Evolutionary conservation across 2,329 filamentous ascomycete species (phyloP), one percentile per base, ranked within the genome.

Genomic region (Rutstroemia sp.): DNA sequence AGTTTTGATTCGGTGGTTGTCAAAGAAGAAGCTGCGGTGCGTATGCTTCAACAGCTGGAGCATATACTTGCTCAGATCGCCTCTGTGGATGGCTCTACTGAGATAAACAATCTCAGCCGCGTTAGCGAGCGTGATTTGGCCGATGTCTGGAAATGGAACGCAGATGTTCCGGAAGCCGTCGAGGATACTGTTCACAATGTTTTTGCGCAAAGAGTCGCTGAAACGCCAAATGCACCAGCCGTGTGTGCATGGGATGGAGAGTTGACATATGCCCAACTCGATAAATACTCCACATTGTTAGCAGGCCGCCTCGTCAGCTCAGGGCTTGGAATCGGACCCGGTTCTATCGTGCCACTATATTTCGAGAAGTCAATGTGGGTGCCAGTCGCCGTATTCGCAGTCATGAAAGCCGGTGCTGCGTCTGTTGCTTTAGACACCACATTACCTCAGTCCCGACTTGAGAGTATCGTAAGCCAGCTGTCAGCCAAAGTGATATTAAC

Each of bases 371-470:
- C 63, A 19, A 47, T 37, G 5, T 66, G 56, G 23, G 57, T 60
- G 17, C 51, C 64, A 16, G 57, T 69, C 6, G 59, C 62, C 5
- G 63, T 66, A 60, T 48, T 69, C 5, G 61, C 54, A 30, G 59
- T 68, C 16, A 37, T 66, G 5, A 64, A 64, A 49, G 61, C 65
- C n/a, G 66, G 66, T 16, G 64, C 54, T 34, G 61, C 60, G 10
- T 65, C 64, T n/a, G 63, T 70, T 27, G 61, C 65, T 10, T 52
- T 71, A 12, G 65, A 71, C 44, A 48, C 58, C 12, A 30, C 16
- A 6, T 46, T 53, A n/a, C 57, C 61, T 30, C 44, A 21, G 19
- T 17, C 7, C 6, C 39, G 39, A 6, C 10, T 42, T 5, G 8
- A 16, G 39, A 42, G 7, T 16, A 19, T 42, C 5, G 39, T 23